These are phyloP conservation scores for Metschnikowia cubensis DNA, from an alignment of 805 yeast species.

Conservation along the genomic window DNA sequence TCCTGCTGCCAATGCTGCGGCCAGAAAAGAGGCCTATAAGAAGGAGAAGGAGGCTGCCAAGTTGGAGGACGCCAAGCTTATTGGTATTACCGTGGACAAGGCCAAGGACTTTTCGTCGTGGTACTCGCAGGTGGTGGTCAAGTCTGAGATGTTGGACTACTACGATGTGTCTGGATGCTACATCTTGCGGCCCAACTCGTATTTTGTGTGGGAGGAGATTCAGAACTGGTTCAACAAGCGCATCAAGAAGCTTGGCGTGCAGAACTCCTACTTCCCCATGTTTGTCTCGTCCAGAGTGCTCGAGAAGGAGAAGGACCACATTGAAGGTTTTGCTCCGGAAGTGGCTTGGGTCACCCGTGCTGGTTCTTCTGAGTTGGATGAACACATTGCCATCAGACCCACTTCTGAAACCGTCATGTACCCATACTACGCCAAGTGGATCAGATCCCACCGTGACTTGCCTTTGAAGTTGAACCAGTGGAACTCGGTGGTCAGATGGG, in stretches of 20 bases:
- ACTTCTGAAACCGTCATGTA: constrained; percentile 99
- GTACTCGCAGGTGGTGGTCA: constrained; percentile 94
- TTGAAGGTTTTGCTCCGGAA: constrained; percentile 99
- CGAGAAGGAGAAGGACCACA: constrained; percentile 97
- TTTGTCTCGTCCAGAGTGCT: constrained; percentile 89
- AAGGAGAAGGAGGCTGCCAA: constrained; percentile 47
- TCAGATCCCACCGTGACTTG: constrained; percentile 95
- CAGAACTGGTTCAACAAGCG: constrained; percentile 78
- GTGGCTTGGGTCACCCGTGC: constrained; percentile 99
- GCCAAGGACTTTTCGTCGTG: constrained; percentile 89
- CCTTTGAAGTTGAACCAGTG: constrained; percentile 97
- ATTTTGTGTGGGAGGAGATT: constrained; percentile 89
- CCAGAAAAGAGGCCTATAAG: constrained; percentile 30
- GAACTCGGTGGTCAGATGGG: constrained; percentile 99
- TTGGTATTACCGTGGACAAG: constrained; percentile 95
- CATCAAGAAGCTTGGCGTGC: constrained; percentile 87
- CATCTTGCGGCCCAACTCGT: constrained; percentile 94
- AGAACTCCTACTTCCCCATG: constrained; percentile 97
- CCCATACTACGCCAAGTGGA: constrained; percentile 99
- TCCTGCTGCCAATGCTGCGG: constrained; percentile 13
- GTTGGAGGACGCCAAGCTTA: constrained; percentile 80
- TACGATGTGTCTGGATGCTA: constrained; percentile 99
- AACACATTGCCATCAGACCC: constrained; percentile 98
- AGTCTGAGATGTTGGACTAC: constrained; percentile 98
- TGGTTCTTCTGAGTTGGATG: constrained; percentile 90